Evolutionary conservation across 768 basidiomycete genomes (phyloP), one percentile per base, ranked within the genome.

Genomic region (Mycena latifolia): DNA sequence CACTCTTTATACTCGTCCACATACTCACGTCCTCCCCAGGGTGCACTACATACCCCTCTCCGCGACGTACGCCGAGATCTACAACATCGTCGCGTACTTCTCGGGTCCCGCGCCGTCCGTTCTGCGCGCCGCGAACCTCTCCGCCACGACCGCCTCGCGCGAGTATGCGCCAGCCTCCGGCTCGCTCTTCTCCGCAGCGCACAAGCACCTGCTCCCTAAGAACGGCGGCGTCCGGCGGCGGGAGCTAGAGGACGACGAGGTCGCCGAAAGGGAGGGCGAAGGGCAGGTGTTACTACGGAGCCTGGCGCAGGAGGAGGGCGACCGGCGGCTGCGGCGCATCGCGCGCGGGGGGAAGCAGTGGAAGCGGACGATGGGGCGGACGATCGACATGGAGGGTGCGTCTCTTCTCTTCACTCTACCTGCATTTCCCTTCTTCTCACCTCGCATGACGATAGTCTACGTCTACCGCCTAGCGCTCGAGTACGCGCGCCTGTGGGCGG

Each of bases 31-130:
- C 14, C 33, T 35, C 33, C 33, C 33, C 63, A 95, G 95, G 96
- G 84, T 98, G 27, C 97, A 99, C 79, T 99, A 88, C 75, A 96
- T 99, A 69, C 97, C 97, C 0, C 79, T 99, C 35, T 95, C 95
- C 0, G 84, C 91, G 43, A 85, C 89, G 5, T 98, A 98, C 78
- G 79, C 85, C 48, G 97, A 99, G 78, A 89, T 99, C 55, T 98
- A 99, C 81, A 96, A 98, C 75, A 87, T 98, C 60, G 88, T 93
- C 72, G 87, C 94, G 3, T 99, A 91, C 83, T 99, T 98, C 82
- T 95, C 94, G 0, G 96, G 97, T 0, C 88, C 93, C 1, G 84
- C 93, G 0, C 74, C 82, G 14, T 81, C 89, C 3, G 86, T 89
- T 41, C 77, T 92, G 12, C 76, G 81, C 31, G 80, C 82, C 0